phyloP scores from a whole-genome alignment of 352 stramenopile genomes.

The Phytophthora sansomeana region DNA sequence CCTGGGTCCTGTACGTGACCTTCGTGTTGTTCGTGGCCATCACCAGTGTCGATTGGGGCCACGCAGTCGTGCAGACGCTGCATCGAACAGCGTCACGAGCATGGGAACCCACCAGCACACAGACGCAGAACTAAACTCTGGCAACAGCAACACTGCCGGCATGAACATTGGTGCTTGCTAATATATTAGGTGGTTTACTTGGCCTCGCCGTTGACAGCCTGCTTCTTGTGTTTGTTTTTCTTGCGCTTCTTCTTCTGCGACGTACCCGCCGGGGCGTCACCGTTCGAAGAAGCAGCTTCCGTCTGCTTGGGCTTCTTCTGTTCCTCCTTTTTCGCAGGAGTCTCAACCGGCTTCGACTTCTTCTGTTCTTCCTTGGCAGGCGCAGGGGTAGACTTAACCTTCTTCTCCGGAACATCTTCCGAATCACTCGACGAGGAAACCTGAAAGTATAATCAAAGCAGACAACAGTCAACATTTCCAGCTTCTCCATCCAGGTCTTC shows the following conservation, averaged over 20 bases:
- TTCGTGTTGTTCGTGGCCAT: conserved; percentile 79
- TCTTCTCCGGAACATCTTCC: conserved; percentile 47
- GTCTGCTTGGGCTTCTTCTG: conserved; percentile 21
- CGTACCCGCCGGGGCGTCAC: conserved; percentile 13
- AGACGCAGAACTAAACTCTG: conserved; percentile 7
- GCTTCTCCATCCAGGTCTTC: conserved; percentile 5
- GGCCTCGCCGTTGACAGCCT: conserved; percentile 18
- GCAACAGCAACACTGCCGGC: not conserved
- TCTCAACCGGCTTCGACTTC: conserved; percentile 24
- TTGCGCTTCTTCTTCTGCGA: conserved; percentile 72
- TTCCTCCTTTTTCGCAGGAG: conserved; percentile 26
- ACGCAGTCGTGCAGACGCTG: conserved; percentile 47
- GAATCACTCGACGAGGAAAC: conserved; percentile 51
- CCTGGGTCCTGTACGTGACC: conserved; percentile 84
- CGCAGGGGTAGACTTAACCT: conserved; percentile 35
- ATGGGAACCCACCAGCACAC: conserved; percentile 23
- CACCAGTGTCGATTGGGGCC: conserved; percentile 60
- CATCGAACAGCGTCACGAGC: conserved; percentile 37
- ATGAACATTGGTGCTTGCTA: conserved; percentile 7
- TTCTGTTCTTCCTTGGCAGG: conserved; percentile 45
- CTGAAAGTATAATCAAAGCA: conserved; percentile 10
- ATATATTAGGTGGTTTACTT: conserved; percentile 40
- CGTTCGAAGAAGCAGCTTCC: conserved; percentile 8
- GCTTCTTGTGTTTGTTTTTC: conserved; percentile 55
- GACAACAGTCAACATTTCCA: conserved; percentile 14